Conservation (phyloP, 2,329 filamentous ascomycete genomes). For the Hymenoscyphus infarciens region DNA sequence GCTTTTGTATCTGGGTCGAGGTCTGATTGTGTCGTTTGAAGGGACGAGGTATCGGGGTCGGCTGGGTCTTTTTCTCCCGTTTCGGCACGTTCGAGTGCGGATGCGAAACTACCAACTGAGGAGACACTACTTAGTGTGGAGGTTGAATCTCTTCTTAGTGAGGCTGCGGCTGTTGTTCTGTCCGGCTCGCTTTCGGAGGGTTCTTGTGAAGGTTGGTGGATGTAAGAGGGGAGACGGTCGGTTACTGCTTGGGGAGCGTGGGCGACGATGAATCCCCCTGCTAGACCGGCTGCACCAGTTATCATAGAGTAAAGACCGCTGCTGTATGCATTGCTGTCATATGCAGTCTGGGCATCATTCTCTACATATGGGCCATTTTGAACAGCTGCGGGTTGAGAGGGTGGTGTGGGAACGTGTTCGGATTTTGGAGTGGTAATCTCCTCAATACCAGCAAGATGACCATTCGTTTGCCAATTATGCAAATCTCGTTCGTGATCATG, state of each 20-base stretch:
- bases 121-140: constrained; percentile 40
- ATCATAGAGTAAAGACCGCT: constrained; percentile 52
- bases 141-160: constrained; percentile 22
- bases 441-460: constrained; percentile 29
- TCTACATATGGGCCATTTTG: background rate
- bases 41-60: constrained; percentile 31
- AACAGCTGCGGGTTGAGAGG: background rate
- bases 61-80: constrained; percentile 22
- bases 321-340: constrained; percentile 1
- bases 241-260: constrained; percentile 30
- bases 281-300: constrained; percentile 48
- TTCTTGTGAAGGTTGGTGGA: constrained; percentile 27
- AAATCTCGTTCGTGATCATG: constrained; percentile 31
- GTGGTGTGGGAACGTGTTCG: constrained; percentile 1
- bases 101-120: constrained; percentile 49
- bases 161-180: background rate
- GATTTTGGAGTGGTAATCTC: constrained; percentile 16
- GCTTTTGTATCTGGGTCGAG: constrained; percentile 29
- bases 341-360: background rate
- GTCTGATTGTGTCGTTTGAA: constrained; percentile 39
- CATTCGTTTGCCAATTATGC: constrained; percentile 34
- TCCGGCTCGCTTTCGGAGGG: background rate
- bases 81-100: constrained; percentile 37
- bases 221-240: constrained; percentile 32
- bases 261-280: constrained; percentile 45